Base-by-base conservation (phyloP, 2,329 filamentous ascomycete genomes). In the Fusarium papillatum region DNA sequence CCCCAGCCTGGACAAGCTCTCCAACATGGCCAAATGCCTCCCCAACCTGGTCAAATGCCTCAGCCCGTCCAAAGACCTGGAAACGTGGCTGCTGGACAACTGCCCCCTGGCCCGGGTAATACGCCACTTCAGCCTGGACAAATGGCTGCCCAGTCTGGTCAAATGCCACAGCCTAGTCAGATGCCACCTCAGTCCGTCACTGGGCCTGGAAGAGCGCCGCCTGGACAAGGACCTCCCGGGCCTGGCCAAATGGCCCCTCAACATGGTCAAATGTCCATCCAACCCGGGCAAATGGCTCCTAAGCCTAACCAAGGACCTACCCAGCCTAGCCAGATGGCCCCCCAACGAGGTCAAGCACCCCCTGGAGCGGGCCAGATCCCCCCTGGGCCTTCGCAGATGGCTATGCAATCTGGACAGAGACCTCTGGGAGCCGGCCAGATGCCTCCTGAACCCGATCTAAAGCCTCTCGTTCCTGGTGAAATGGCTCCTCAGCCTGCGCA, bases 1-100 rank as follows among this genome's bases (percentile, higher is more conserved):
- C 63, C 63, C 16, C 70, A 72, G 16, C 41, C 19, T 16, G 14
- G 43, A 7, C 69, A 71, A 34, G 34, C 69, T 69, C 61, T 38
- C 24, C 16, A 50, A 9, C 48, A 38, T n/a, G 38, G 26, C 10
- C 57, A 50, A 9, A 43, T 48, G 14, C 60, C 59, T 38, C 48
- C 48, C 19, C 70, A 66, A 7, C 46, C 36, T 38, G 14, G 36
- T 16, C 36, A 38, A 14, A 38, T 38, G 36, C 36, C 46, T 29
- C 67, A 66, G 9, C 48, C 64, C 16, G 43, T 22, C 19, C 19
- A 22, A 7, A 31, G 53, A 22, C 53, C 29, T 57, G 53, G 53
- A 22, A 57, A 57, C 13, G 13, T 0, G 19, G 53, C 19, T 57
- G 7, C 29, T 34, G 50, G 34, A 17, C 73, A 74, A 24, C 2